Evolutionary conservation across 108 stramenopile genomes (phyloP).

Genomic region (Cafeteria roenbergensis): DNA sequence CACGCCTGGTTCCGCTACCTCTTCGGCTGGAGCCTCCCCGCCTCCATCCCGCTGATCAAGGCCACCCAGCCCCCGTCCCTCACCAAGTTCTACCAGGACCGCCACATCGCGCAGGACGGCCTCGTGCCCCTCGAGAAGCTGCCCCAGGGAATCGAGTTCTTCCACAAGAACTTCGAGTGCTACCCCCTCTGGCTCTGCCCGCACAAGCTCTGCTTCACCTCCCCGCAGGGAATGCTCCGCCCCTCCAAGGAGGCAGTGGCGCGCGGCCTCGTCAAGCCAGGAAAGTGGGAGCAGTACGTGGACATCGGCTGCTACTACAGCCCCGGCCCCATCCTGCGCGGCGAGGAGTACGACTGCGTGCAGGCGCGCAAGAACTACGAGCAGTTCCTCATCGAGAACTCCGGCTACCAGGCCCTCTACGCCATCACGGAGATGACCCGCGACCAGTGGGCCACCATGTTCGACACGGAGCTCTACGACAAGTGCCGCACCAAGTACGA

Average conservation of each 20-base stretch:
- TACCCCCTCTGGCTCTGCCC: conserved; percentile 51
- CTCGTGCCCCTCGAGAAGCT: conserved; percentile 40
- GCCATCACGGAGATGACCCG: conserved; percentile 37
- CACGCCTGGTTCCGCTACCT: conserved; percentile 41
- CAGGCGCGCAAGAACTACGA: conserved; percentile 25
- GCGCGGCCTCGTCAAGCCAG: background rate
- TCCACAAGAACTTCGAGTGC: conserved; percentile 35
- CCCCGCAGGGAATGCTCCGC: conserved; percentile 13
- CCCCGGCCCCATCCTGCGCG: conserved; percentile 27
- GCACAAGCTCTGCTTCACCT: conserved; percentile 16
- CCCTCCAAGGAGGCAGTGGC: conserved; percentile 20
- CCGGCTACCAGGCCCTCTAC: conserved; percentile 44
- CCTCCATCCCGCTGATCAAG: conserved; percentile 38
- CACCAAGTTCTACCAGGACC: conserved; percentile 22
- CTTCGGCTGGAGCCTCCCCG: conserved; percentile 46
- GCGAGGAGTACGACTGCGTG: conserved; percentile 34
- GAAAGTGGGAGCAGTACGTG: conserved; percentile 38
- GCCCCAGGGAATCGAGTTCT: conserved; percentile 33
- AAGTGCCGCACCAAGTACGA: conserved; percentile 33
- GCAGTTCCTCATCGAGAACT: conserved; percentile 24
- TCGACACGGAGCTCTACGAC: conserved; percentile 38
- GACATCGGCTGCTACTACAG: conserved; percentile 50
- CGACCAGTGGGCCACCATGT: conserved; percentile 48
- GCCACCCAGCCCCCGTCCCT: conserved; percentile 29
- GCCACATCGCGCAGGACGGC: conserved; percentile 45